phyloP scores from a whole-genome alignment of 108 stramenopile genomes.

The Chaetoceros muelleri region DNA sequence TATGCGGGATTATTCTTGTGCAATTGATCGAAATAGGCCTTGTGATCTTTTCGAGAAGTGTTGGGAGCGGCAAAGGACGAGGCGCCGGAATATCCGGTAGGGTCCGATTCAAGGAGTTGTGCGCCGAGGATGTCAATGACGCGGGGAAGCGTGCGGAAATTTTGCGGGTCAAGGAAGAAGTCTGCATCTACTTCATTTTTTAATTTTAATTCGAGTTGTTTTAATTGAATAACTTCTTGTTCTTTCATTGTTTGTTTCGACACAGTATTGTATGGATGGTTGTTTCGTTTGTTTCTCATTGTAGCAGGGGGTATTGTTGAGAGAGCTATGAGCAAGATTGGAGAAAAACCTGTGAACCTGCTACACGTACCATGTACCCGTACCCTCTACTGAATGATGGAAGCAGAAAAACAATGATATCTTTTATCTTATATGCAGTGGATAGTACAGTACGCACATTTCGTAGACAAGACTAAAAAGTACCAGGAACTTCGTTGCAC shows the following conservation, averaged over 20 bases:
- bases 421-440: too few relatives aligned
- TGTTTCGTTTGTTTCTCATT: too few relatives aligned
- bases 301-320: too few relatives aligned
- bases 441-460: too few relatives aligned
- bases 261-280: too few relatives aligned
- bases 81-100: slow-evolving; percentile 1
- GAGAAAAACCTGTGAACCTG: too few relatives aligned
- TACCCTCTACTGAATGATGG: too few relatives aligned
- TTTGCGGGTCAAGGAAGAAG: slow-evolving; percentile 62
- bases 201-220: slow-evolving; percentile 36
- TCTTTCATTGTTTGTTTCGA: background rate
- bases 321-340: too few relatives aligned
- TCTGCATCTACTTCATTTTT: slow-evolving; percentile 54
- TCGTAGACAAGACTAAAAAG: too few relatives aligned
- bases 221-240: slow-evolving; percentile 5
- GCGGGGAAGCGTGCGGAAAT: slow-evolving; percentile 62
- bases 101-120: slow-evolving; percentile 25
- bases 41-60: background rate
- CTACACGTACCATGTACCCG: too few relatives aligned
- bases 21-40: slow-evolving; percentile 5
- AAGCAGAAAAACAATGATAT: too few relatives aligned
- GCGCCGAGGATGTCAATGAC: slow-evolving; percentile 76
- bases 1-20: slow-evolving; percentile 46
- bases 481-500: too few relatives aligned
- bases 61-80: slow-evolving; percentile 1